These are phyloP conservation scores for Alternaria brassicicola DNA, from an alignment of 2,329 filamentous ascomycete genomes.

Conservation along the genomic window DNA sequence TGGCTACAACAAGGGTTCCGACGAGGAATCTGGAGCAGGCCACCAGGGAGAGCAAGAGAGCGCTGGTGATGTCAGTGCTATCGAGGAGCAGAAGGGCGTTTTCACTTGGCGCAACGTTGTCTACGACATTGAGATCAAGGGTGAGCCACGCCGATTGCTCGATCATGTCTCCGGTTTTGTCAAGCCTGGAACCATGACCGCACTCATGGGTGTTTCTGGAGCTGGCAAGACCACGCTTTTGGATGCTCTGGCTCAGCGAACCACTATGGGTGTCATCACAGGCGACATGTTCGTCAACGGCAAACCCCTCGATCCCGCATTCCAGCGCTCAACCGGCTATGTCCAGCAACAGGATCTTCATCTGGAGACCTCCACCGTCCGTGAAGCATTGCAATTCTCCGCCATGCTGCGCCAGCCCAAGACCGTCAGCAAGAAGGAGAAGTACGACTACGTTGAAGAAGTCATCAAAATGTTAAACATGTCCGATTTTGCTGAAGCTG, in stretches of 20 bases:
- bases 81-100: constrained; percentile 50
- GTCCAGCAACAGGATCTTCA: constrained; percentile 51
- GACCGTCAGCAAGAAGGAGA: constrained; percentile 61
- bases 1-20: constrained; percentile 37
- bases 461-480: constrained; percentile 71
- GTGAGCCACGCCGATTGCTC: constrained; percentile 58
- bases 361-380: constrained; percentile 47
- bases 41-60: constrained; percentile 37
- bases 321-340: constrained; percentile 49
- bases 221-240: constrained; percentile 50
- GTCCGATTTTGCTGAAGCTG: constrained; percentile 69
- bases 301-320: constrained; percentile 41
- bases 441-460: constrained; percentile 66
- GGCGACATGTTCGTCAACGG: constrained; percentile 50
- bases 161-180: constrained; percentile 62
- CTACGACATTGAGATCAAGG: constrained; percentile 48
- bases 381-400: constrained; percentile 45
- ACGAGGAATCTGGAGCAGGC: constrained; percentile 45
- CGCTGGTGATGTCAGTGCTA: constrained; percentile 48
- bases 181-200: constrained; percentile 59
- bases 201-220: constrained; percentile 47
- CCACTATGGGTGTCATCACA: constrained; percentile 47
- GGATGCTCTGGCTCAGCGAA: constrained; percentile 45
- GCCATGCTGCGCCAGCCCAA: constrained; percentile 57
- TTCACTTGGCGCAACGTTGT: constrained; percentile 48